Percentiles rank a stretch among this genome's conserved stretches.
Conservation (phyloP, 2,329 filamentous ascomycete genomes). For the Sphaerulina vaccinii region DNA sequence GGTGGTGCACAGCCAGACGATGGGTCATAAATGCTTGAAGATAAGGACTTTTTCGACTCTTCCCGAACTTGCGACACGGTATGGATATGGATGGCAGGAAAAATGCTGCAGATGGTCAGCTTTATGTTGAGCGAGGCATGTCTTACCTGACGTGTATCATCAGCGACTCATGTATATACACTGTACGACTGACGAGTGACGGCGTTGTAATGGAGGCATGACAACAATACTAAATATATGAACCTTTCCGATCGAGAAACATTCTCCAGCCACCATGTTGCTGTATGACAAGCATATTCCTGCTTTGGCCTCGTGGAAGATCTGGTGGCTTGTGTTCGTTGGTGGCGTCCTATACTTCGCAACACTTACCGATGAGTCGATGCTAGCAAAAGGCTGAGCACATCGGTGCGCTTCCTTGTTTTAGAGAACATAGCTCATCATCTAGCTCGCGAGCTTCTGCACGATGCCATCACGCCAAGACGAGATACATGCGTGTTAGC, state of each 20-base stretch:
- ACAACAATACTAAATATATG: background rate
- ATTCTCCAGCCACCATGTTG: background rate
- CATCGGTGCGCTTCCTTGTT: conserved; percentile 5
- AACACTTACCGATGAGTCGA: background rate
- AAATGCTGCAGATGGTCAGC: conserved; percentile 1
- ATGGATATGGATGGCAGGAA: background rate
- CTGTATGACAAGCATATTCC: conserved; percentile 4
- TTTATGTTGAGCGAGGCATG: background rate
- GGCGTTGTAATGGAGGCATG: conserved; percentile 8
- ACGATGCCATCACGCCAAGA: conserved; percentile 9
- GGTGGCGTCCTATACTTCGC: background rate
- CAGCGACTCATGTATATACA: conserved; percentile 15
- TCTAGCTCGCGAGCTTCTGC: conserved; percentile 1
- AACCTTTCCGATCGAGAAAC: background rate
- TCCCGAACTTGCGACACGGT: background rate
- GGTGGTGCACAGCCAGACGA: conserved; percentile 34
- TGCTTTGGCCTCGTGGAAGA: conserved; percentile 7
- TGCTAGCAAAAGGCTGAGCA: conserved; percentile 1
- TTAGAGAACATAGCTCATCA: background rate
- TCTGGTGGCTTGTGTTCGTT: background rate
- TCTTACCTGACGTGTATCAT: background rate
- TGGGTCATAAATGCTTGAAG: conserved; percentile 25
- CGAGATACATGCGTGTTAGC: background rate
- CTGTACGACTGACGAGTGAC: conserved; percentile 11
- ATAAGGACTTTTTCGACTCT: background rate